Evolutionary conservation across 176 grass and related monocot species (phyloP).

Genomic region (Stipa capillata): DNA sequence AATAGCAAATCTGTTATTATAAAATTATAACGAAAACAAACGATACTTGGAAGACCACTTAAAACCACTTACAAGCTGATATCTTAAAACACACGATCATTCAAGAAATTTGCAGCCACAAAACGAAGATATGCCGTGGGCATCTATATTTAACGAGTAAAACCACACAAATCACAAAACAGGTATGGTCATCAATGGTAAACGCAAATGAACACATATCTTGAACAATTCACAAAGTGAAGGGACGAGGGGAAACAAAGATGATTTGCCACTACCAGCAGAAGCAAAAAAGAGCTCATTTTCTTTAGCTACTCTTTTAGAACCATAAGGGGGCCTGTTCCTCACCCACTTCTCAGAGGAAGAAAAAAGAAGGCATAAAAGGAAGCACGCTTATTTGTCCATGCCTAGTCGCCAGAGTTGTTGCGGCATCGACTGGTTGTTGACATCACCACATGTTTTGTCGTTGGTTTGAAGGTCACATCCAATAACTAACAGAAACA

Average conservation of each 20-base stretch:
- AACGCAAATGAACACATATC: neutral
- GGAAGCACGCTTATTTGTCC: neutral
- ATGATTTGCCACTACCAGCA: neutral
- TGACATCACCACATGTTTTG: slow-evolving; percentile 7
- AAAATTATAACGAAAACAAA: neutral
- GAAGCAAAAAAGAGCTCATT: neutral
- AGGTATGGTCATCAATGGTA: neutral
- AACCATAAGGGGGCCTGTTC: neutral
- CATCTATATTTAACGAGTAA: neutral
- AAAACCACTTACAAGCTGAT: neutral
- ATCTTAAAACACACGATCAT: neutral
- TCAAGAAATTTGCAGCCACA: neutral
- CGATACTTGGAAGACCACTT: neutral
- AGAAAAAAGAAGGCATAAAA: neutral
- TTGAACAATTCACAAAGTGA: neutral
- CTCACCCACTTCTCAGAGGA: neutral
- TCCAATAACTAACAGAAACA: neutral
- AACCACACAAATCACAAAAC: neutral
- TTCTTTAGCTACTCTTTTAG: neutral
- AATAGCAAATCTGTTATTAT: no score
- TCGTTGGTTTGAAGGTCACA: neutral
- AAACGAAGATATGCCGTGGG: neutral
- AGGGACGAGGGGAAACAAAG: neutral
- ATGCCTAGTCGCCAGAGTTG: neutral
- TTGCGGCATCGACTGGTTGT: neutral